phyloP scores from a whole-genome alignment of 129 eudicot genomes.

The Artemisia tridentata region DNA sequence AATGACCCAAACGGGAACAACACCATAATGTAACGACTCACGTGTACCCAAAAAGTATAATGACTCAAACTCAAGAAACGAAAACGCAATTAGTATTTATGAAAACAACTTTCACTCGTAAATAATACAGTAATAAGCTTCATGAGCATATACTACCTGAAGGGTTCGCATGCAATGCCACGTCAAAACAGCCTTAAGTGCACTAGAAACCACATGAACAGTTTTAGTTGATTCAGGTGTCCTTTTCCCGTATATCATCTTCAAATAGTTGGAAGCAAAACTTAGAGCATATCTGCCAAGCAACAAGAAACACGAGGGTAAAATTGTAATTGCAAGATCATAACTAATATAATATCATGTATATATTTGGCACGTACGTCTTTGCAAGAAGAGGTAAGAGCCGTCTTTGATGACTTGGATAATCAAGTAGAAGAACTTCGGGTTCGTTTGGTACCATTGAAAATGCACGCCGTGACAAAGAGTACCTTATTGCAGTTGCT shows the following conservation, averaged over 20 bases:
- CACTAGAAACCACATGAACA: constrained; percentile 84
- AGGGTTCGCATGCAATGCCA: constrained; percentile 95
- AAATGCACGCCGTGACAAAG: constrained; percentile 80
- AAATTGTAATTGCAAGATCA: neutral
- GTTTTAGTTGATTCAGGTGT: constrained; percentile 62
- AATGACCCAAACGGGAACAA: too few relatives aligned
- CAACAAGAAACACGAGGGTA: neutral
- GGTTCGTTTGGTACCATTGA: constrained; percentile 68
- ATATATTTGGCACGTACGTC: constrained; percentile 48
- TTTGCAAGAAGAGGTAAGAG: constrained; percentile 89
- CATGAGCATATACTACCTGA: constrained; percentile 44
- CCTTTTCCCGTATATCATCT: constrained; percentile 64
- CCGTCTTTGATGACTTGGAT: constrained; percentile 92
- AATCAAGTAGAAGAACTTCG: constrained; percentile 84
- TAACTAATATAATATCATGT: neutral
- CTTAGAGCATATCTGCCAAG: constrained; percentile 77
- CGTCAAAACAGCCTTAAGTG: constrained; percentile 68
- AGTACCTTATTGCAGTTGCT: constrained; percentile 73
- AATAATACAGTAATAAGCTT: neutral
- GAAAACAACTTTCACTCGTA: too few relatives aligned
- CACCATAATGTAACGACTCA: too few relatives aligned
- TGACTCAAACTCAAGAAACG: too few relatives aligned
- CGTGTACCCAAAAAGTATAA: too few relatives aligned
- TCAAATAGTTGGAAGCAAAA: constrained; percentile 71
- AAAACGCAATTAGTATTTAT: too few relatives aligned